Evolutionary conservation across 108 stramenopile genomes (phyloP).

Genomic region (Cyclotella baltica): DNA sequence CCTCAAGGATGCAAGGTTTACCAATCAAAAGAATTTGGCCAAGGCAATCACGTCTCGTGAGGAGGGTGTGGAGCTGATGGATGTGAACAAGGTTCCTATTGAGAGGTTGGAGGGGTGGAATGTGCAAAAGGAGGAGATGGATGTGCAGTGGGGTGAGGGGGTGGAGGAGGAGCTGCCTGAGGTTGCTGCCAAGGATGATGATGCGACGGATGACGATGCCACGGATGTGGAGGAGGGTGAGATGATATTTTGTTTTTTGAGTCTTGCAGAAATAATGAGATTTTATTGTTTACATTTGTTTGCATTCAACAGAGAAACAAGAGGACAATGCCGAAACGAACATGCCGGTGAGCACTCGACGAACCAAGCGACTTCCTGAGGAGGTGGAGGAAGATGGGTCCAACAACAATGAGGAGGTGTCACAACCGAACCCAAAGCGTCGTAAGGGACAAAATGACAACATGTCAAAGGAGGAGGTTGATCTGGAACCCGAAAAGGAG

Average conservation of each 20-base stretch:
- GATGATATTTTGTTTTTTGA: too few species aligned
- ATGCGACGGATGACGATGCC: slow-evolving; percentile 15
- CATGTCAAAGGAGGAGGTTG: background rate
- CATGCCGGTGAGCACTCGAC: too few species aligned
- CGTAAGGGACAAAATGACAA: too few species aligned
- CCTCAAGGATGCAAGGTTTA: slow-evolving; percentile 22
- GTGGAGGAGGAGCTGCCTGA: background rate
- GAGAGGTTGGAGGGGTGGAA: slow-evolving; percentile 35
- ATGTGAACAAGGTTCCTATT: slow-evolving; percentile 33
- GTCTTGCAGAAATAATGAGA: too few species aligned
- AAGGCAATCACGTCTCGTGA: slow-evolving; percentile 51
- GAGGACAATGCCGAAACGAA: too few species aligned
- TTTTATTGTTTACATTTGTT: too few species aligned
- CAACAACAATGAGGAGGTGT: too few species aligned
- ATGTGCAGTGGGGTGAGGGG: slow-evolving; percentile 6
- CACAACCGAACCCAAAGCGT: background rate
- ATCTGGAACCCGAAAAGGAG: background rate
- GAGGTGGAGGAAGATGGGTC: too few species aligned
- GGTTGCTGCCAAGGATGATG: slow-evolving; percentile 6
- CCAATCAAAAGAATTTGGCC: slow-evolving; percentile 55
- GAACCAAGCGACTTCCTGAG: too few species aligned
- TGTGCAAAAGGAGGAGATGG: slow-evolving; percentile 9
- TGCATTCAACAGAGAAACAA: too few species aligned
- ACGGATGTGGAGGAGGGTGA: too few species aligned
- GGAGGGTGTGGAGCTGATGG: slow-evolving; percentile 40